Conservation (phyloP, 2,329 filamentous ascomycete species). For the Aureobasidium sp. region DNA sequence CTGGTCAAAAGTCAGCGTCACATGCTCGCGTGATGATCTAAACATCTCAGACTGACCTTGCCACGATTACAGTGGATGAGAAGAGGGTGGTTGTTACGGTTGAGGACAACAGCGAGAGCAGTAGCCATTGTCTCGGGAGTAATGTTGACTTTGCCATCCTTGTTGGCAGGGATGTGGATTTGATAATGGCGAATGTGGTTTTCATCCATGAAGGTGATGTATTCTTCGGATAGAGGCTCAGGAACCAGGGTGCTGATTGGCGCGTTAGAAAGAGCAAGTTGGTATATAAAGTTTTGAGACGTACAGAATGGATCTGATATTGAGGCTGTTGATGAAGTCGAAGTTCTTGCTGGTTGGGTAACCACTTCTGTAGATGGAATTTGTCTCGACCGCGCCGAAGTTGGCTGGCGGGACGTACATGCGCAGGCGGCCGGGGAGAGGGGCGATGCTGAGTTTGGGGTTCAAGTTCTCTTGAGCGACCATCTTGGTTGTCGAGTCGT, state of each 20-base stretch:
- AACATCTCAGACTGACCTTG: conserved; percentile 37
- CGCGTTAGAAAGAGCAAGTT: background rate
- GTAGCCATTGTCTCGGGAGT: conserved; percentile 57
- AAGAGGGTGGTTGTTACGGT: conserved; percentile 67
- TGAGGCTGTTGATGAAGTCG: conserved; percentile 56
- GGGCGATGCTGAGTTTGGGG: conserved; percentile 1
- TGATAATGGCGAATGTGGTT: conserved; percentile 64
- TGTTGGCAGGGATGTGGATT: conserved; percentile 79
- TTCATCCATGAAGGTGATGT: conserved; percentile 51
- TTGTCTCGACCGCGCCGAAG: conserved; percentile 65
- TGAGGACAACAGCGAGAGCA: conserved; percentile 62
- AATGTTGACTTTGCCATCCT: conserved; percentile 58
- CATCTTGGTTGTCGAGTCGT: background rate
- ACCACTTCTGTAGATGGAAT: conserved; percentile 69
- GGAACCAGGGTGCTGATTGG: conserved; percentile 41
- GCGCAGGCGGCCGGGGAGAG: conserved; percentile 23
- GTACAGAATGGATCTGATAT: conserved; percentile 72
- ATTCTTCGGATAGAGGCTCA: conserved; percentile 38
- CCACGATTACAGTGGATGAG: conserved; percentile 92
- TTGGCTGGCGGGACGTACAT: conserved; percentile 52
- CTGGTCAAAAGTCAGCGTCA: background rate
- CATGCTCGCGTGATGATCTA: background rate
- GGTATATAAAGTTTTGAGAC: conserved; percentile 20
- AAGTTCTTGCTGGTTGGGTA: conserved; percentile 68
- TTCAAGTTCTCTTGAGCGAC: conserved; percentile 1